Conservation (phyloP, 1,139 yeast genomes). For the Yamadazyma sp. region DNA sequence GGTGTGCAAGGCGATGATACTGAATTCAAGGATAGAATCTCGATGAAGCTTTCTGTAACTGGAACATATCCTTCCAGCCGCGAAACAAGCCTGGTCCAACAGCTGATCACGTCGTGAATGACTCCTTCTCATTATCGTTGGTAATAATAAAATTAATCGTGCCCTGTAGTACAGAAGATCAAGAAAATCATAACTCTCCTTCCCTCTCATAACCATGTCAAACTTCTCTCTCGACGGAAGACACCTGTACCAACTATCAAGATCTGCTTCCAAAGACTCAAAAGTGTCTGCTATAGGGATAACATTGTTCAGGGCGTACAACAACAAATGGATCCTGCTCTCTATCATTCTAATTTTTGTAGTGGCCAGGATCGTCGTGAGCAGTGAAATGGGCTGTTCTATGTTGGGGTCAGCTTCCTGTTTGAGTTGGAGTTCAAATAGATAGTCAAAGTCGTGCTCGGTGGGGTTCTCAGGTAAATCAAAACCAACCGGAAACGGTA, state of each 20-base stretch:
- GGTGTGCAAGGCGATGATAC: conserved; percentile 16
- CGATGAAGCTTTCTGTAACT: conserved; percentile 14
- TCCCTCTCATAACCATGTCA: conserved; percentile 10
- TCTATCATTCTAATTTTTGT: conserved; percentile 15
- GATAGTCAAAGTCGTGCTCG: conserved; percentile 7
- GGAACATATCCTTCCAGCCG: conserved; percentile 16
- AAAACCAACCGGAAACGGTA: conserved; percentile 15
- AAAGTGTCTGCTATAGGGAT: conserved; percentile 15
- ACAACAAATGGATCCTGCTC: conserved; percentile 14
- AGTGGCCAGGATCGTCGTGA: conserved; percentile 14
- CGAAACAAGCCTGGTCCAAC: conserved; percentile 15
- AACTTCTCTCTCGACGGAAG: conserved; percentile 13
- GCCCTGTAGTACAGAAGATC: conserved; percentile 17
- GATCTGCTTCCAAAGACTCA: conserved; percentile 11
- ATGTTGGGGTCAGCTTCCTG: conserved; percentile 9
- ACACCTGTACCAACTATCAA: conserved; percentile 12
- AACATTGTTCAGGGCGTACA: conserved; percentile 13
- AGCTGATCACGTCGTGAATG: conserved; percentile 6
- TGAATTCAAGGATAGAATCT: conserved; percentile 16
- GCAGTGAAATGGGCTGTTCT: conserved; percentile 12
- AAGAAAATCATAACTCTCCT: conserved; percentile 16
- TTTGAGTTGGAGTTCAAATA: conserved; percentile 13
- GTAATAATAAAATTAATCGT: conserved; percentile 13
- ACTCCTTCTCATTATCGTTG: conserved; percentile 13
- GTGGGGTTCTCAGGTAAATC: conserved; percentile 11